phyloP scores from a whole-genome alignment of 2,329 filamentous ascomycete species.

The Pyricularia pennisetigena region DNA sequence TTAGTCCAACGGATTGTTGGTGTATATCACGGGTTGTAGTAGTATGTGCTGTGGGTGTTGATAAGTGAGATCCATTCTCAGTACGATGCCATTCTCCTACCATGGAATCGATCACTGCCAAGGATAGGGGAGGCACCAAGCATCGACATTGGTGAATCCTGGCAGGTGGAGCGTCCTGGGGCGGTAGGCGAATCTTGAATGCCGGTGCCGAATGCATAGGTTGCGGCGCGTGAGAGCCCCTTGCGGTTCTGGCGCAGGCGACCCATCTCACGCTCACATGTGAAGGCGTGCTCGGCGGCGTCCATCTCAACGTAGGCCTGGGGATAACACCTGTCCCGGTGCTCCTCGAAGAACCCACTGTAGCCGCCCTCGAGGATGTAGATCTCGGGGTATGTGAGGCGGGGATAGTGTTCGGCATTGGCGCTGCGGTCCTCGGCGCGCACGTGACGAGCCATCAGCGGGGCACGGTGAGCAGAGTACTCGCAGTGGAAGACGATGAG shows the following conservation, averaged over 20 bases:
- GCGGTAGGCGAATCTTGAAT: conserved; percentile 52
- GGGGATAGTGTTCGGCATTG: conserved; percentile 81
- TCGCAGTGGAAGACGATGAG: conserved; percentile 94
- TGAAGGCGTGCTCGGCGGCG: conserved; percentile 80
- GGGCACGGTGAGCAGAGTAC: conserved; percentile 92
- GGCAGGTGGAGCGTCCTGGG: conserved; percentile 30
- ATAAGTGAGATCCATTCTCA: conserved; percentile 21
- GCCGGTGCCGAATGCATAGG: conserved; percentile 79
- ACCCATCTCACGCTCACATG: conserved; percentile 90
- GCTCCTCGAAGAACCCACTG: conserved; percentile 77
- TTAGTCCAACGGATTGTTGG: not conserved
- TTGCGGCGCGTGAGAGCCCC: conserved; percentile 79
- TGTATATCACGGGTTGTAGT: not conserved
- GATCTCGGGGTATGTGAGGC: conserved; percentile 88
- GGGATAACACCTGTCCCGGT: conserved; percentile 75
- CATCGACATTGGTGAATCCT: conserved; percentile 26
- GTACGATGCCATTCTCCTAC: conserved; percentile 56
- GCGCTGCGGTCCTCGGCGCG: conserved; percentile 78
- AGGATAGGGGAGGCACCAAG: conserved; percentile 29
- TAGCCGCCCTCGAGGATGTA: conserved; percentile 97
- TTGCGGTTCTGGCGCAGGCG: conserved; percentile 79
- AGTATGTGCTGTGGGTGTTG: not conserved
- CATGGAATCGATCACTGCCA: conserved; percentile 39
- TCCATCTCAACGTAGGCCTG: conserved; percentile 97
- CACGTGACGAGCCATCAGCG: conserved; percentile 90